Evolutionary conservation across 1,284 basidiomycete genomes (phyloP), one percentile per base, ranked within the genome.

Genomic region (Amylostereum areolatum): DNA sequence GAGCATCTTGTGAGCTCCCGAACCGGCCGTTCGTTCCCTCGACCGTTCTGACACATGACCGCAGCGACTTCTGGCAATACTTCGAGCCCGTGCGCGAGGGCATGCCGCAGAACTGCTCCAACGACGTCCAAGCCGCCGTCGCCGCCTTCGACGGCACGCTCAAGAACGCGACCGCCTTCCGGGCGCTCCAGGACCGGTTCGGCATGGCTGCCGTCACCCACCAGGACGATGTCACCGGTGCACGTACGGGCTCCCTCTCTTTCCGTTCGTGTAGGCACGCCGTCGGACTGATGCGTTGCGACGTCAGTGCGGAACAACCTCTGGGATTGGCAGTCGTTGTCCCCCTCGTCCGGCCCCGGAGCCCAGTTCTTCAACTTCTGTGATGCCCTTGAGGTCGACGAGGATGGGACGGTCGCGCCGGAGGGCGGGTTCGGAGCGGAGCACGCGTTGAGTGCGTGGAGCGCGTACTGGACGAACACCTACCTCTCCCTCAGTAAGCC

Each of bases 71-170:
- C 60, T 86, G 84, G 77, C 70, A 69, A 49, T 89, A 87, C 61
- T 87, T 85, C 63, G 83, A 84, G 53, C 83, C 83, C 11, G 77
- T 85, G 53, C 75, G 78, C 8, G 70, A 80, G 54, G 69, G 78
- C 57, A 88, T 87, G 83, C 82, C 85, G 0, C 58, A 70, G 55
- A 88, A 89, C 62, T 89, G 85, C 64, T 86, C 83, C 8, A 74
- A 80, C 0, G 85, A 89, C 57, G 74, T 88, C 28, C 66, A 83
- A 59, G 74, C 74, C 18, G 41, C 30, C 8, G 83, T 82, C 18
- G 75, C 88, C 51, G 74, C 84, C 57, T 65, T 89, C 43, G 85
- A 89, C 60, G 45, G 70, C 6, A 43, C 65, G 0, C 64, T 64
- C 4, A 70, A 69, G 0, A 67, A 79, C 52, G 45, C 59, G 2